A percentile compares a stretch with the other conserved stretches of the same genome.
Evolutionary conservation across 2,329 filamentous ascomycete genomes (phyloP).

Genomic region (Xylariaceae sp.): DNA sequence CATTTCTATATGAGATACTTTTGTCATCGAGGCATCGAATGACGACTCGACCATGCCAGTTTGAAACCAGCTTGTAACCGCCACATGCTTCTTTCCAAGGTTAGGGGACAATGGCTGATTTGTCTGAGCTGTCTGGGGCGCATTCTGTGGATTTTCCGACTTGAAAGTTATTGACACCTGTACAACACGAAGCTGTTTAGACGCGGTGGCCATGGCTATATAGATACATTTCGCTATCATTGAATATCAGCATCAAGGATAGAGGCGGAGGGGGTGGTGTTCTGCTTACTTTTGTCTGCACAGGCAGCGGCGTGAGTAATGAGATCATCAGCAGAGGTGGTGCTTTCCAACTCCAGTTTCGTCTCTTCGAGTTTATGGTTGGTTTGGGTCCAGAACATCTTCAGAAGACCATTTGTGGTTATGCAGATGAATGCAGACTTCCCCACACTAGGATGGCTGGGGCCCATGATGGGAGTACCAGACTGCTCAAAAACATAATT

Average conservation of each 20-base stretch:
- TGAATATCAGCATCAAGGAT: conserved; percentile 2
- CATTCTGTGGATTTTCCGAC: conserved; percentile 48
- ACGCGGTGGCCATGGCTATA: conserved; percentile 64
- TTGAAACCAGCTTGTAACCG: conserved; percentile 55
- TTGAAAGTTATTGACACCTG: conserved; percentile 73
- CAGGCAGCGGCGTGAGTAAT: conserved; percentile 75
- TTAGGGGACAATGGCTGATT: conserved; percentile 42
- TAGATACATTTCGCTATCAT: conserved; percentile 46
- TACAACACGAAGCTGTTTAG: conserved; percentile 70
- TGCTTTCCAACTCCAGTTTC: conserved; percentile 68
- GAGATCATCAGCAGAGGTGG: conserved; percentile 68
- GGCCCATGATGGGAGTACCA: conserved; percentile 62
- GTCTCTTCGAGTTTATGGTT: conserved; percentile 70
- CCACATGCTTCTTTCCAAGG: conserved; percentile 53
- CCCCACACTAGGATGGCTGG: conserved; percentile 65
- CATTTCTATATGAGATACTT: conserved; percentile 72
- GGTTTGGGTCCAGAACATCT: conserved; percentile 72
- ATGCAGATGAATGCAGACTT: conserved; percentile 75
- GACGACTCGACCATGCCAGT: conserved; percentile 40
- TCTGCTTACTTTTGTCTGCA: conserved; percentile 63
- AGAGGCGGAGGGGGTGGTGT: neutral
- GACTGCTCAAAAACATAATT: conserved; percentile 68
- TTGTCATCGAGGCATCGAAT: conserved; percentile 50
- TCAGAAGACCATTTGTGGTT: conserved; percentile 68
- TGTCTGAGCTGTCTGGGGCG: conserved; percentile 40